Evolutionary conservation across 2,329 filamentous ascomycete species (phyloP), one percentile per base, ranked within the genome.

Genomic region (Cordyceps militaris): DNA sequence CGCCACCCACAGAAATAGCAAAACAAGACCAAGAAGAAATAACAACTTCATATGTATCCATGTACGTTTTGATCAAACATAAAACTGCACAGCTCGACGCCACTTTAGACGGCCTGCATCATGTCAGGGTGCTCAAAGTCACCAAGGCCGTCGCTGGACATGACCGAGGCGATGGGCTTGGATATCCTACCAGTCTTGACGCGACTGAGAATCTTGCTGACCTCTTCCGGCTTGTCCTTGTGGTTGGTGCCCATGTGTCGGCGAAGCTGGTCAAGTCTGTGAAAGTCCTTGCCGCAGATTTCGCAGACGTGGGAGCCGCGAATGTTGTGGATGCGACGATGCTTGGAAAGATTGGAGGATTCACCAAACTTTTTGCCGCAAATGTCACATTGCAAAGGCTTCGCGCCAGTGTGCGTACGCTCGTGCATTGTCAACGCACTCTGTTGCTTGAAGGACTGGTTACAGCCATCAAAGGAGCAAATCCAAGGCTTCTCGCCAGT

Each of bases 341-440:
- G 84, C 63, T 87, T 87, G 52, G 83, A 82, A 19, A 87, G 71
- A 63, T 87, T 87, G 4, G 83, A 86, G 0, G 83, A 86, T 66
- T 87, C 83, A 60, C 80, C 78, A 65, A 87, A 87, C 10, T 70
- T 71, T 64, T 82, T 84, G 47, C 74, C 76, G 62, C 84, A 87
- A 28, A 79, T 72, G 1, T 81, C 76, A 61, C 84, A 87, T 46
- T 73, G 69, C 0, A 87, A 70, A 0, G 84, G 84, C 65, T 87
- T 87, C 48, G 82, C 78, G 43, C 84, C 83, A 1, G 85, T 86
- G 64, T 88, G 86, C 1, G 80, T 84, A 40, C 84, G 78, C 63
- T 80, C 79, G 63, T 89, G 86, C 76, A 86, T 86, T n/a, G 84
- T 87, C 23, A 86, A 72, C 23, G 85, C 84, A 61, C 83, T 86